Evolutionary conservation across 2,329 filamentous ascomycete species (phyloP).

Genomic region (Nemania sp.): DNA sequence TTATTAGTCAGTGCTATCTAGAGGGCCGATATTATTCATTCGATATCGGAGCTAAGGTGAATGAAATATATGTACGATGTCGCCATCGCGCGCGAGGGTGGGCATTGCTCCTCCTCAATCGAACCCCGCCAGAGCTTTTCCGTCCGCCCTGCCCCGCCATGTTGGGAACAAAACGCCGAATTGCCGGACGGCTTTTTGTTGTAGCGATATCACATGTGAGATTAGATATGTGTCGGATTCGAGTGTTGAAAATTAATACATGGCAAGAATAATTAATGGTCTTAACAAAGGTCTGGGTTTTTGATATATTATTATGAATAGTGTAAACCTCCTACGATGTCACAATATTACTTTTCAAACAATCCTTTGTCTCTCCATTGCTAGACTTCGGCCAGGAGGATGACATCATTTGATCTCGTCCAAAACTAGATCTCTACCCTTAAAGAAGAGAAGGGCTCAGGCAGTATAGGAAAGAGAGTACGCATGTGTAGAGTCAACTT

Average conservation of each 20-base stretch:
- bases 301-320: not conserved
- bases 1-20: conserved; percentile 8
- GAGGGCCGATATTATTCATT: conserved; percentile 1
- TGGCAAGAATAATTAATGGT: not conserved
- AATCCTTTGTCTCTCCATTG: not conserved
- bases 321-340: not conserved
- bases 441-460: not conserved
- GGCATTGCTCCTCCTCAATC: not conserved
- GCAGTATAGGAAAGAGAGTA: not conserved
- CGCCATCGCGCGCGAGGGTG: conserved; percentile 28
- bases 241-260: no score
- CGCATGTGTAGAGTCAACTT: not conserved
- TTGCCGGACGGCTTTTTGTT: no score
- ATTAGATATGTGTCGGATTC: no score
- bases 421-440: not conserved
- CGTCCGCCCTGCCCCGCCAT: conserved; percentile 14
- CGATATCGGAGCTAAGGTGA: conserved; percentile 15
- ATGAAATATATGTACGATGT: conserved; percentile 20
- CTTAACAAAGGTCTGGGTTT: not conserved
- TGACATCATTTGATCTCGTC: not conserved
- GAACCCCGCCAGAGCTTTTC: conserved; percentile 22
- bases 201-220: no score
- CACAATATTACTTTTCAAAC: not conserved
- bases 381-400: not conserved
- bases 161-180: conserved; percentile 8